Percentiles rank a stretch among this genome's conserved stretches.
phyloP scores from a whole-genome alignment of 768 basidiomycete genomes.

The Pulveroboletus frians region DNA sequence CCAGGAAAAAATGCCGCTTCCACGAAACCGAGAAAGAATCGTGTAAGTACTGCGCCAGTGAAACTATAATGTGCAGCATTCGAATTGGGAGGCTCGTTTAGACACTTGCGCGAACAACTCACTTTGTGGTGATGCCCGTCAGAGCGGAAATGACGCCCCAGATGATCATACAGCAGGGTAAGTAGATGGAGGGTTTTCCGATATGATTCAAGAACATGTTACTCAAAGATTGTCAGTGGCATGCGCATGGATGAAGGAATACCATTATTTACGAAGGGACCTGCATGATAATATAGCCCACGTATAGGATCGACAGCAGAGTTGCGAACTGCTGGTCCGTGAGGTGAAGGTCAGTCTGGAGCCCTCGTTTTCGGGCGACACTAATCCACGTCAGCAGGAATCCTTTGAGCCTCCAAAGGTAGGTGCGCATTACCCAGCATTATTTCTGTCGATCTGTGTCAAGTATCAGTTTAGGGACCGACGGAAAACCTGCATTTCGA shows the following conservation, averaged over 20 bases:
- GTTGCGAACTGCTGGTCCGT: slow-evolving; percentile 60
- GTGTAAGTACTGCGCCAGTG: slow-evolving; percentile 36
- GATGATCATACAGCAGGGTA: slow-evolving; percentile 60
- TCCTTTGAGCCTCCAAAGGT: neutral
- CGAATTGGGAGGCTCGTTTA: neutral
- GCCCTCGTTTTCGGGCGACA: slow-evolving; percentile 64
- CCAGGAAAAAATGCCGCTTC: slow-evolving; percentile 47
- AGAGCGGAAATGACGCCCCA: slow-evolving; percentile 61
- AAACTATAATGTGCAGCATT: slow-evolving; percentile 30
- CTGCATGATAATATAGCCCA: slow-evolving; percentile 47
- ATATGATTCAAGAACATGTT: slow-evolving; percentile 68
- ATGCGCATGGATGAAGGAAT: neutral
- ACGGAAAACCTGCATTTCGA: neutral
- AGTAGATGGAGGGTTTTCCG: slow-evolving; percentile 61
- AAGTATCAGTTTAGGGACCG: neutral
- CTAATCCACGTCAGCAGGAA: slow-evolving; percentile 30
- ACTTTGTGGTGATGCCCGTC: slow-evolving; percentile 36
- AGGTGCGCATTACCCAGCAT: slow-evolving; percentile 45
- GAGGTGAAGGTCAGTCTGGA: slow-evolving; percentile 61
- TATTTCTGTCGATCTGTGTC: slow-evolving; percentile 61
- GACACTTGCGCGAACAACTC: neutral
- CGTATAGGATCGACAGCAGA: slow-evolving; percentile 61
- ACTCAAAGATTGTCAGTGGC: slow-evolving; percentile 31
- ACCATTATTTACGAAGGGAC: slow-evolving; percentile 32
- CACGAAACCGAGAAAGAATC: slow-evolving; percentile 54